Conservation (phyloP, 352 stramenopile species). For the Pythium sp. region DNA sequence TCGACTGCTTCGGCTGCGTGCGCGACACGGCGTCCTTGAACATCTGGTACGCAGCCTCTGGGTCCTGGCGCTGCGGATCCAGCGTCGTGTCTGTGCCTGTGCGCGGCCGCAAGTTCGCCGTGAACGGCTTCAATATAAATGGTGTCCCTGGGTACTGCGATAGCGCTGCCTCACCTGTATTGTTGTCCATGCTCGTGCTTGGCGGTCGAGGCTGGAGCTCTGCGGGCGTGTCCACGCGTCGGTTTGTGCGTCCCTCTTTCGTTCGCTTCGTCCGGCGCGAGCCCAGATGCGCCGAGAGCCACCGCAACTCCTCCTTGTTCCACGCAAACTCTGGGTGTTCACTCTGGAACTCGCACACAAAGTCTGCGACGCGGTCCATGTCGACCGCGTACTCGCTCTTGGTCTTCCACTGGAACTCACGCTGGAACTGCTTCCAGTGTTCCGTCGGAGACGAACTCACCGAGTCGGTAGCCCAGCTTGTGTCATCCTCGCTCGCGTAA, state of each 20-base stretch:
- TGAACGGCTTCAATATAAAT: background rate
- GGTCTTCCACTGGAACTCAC: background rate
- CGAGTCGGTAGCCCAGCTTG: background rate
- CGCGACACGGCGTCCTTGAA: conserved; percentile 18
- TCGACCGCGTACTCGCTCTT: conserved; percentile 21
- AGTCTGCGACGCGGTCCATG: conserved; percentile 27
- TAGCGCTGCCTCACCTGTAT: background rate
- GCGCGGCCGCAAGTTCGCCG: background rate
- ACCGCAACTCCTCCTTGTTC: conserved; percentile 37
- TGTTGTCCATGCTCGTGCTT: background rate
- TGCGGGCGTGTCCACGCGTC: conserved; percentile 6
- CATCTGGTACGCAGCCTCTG: conserved; percentile 8
- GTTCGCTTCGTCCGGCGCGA: conserved; percentile 23
- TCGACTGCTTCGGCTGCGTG: conserved; percentile 18
- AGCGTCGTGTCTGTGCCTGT: conserved; percentile 11
- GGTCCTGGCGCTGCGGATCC: conserved; percentile 8
- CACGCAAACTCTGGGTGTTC: conserved; percentile 25
- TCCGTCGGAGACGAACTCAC: background rate
- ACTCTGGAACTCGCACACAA: conserved; percentile 25
- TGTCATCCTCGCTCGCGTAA: conserved; percentile 1
- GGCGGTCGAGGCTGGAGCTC: conserved; percentile 1
- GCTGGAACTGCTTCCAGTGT: background rate
- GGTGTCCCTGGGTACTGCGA: too few relatives aligned
- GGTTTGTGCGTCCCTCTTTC: conserved; percentile 19
- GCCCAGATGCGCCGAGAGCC: conserved; percentile 23